Evolutionary conservation across 176 grass and related monocot genomes (phyloP).

Genomic region (Phragmites australis): DNA sequence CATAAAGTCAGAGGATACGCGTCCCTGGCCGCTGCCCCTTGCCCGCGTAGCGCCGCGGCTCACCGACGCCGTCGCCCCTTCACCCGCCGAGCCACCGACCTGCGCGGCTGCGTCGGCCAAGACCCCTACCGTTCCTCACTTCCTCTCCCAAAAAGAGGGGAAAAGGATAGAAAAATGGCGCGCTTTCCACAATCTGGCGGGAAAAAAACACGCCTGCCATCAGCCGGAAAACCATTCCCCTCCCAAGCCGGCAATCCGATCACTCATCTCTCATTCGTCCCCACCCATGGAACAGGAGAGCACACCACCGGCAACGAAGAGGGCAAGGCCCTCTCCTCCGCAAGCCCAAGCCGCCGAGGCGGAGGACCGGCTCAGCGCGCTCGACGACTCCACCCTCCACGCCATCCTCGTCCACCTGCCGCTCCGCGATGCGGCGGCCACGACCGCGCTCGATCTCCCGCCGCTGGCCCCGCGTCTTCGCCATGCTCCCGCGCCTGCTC

Average conservation of each 20-base stretch:
- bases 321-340: not conserved
- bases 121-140: not conserved
- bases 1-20: no score
- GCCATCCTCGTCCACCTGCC: slow-evolving; percentile 24
- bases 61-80: not conserved
- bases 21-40: not conserved
- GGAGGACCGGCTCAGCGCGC: slow-evolving; percentile 29
- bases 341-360: not conserved
- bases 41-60: not conserved
- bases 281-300: not conserved
- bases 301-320: not conserved
- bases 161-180: not conserved
- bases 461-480: slow-evolving; percentile 31
- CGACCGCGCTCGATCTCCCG: slow-evolving; percentile 5
- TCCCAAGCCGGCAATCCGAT: not conserved
- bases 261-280: not conserved
- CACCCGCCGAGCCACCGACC: not conserved
- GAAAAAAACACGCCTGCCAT: not conserved
- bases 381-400: slow-evolving; percentile 23
- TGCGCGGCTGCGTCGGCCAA: not conserved
- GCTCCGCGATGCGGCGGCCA: slow-evolving; percentile 23
- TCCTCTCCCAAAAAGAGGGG: not conserved
- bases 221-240: not conserved
- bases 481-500: slow-evolving; percentile 15
- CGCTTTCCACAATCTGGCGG: slow-evolving; percentile 14